Conservation (phyloP, 306 rosid species). For the Lathyrus tuberosus region DNA sequence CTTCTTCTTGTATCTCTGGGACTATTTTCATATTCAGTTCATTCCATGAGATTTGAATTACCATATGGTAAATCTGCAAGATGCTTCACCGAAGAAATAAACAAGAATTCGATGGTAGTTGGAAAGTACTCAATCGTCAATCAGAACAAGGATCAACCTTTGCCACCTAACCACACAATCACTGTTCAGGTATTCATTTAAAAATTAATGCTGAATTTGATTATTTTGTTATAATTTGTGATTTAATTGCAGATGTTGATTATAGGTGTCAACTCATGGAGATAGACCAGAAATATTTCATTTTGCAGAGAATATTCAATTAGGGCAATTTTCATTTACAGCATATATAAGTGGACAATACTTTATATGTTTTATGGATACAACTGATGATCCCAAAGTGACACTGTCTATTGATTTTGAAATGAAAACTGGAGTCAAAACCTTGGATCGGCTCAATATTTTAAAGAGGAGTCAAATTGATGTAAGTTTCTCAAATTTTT, state of each 20-base stretch:
- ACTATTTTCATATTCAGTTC: conserved; percentile 34
- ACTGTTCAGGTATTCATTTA: no score
- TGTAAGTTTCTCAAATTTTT: neutral
- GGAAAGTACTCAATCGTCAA: conserved; percentile 60
- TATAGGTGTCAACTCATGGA: neutral
- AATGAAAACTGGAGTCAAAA: neutral
- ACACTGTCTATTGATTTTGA: conserved; percentile 11
- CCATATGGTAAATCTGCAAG: conserved; percentile 53
- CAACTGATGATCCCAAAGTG: neutral
- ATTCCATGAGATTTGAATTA: conserved; percentile 46
- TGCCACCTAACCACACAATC: no score
- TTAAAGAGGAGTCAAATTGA: neutral
- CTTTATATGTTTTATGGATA: neutral
- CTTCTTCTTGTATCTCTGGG: conserved; percentile 38
- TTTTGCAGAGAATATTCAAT: neutral
- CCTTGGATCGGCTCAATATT: neutral
- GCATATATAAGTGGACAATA: neutral
- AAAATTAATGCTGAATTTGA: no score
- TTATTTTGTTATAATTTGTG: neutral
- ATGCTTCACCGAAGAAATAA: conserved; percentile 68
- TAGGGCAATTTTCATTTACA: neutral
- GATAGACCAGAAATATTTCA: conserved; percentile 9
- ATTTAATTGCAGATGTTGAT: neutral
- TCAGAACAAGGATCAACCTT: no score
- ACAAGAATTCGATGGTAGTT: conserved; percentile 58